Evolutionary conservation across 163 green algal genomes (phyloP).

Genomic region (Scenedesmus sp.): DNA sequence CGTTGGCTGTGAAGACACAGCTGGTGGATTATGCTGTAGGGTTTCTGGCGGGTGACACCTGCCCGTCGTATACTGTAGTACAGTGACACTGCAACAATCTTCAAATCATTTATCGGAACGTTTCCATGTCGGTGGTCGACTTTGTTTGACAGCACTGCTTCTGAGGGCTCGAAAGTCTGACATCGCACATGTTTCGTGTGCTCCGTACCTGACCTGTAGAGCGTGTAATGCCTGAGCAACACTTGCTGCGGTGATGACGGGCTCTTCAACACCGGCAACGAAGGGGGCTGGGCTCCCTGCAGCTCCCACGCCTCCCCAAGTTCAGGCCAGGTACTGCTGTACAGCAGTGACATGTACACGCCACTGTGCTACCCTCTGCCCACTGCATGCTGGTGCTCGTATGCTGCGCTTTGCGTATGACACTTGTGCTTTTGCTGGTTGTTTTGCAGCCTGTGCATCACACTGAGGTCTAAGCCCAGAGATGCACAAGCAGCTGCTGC

Average conservation of each 20-base stretch:
- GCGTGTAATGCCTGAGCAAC: neutral
- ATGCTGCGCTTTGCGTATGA: neutral
- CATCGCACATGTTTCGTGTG: neutral
- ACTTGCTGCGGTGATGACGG: neutral
- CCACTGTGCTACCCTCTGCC: neutral
- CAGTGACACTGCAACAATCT: too few relatives aligned
- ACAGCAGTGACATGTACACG: neutral
- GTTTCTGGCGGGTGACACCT: neutral
- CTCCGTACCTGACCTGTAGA: neutral
- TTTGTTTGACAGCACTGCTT: neutral
- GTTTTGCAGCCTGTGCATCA: conserved; percentile 26
- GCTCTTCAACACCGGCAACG: neutral
- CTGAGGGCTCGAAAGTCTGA: neutral
- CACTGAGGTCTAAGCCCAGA: neutral
- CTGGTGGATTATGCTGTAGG: neutral
- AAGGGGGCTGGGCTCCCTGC: neutral
- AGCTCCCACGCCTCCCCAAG: neutral
- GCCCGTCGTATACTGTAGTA: neutral
- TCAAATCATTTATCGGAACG: too few relatives aligned
- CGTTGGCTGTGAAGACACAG: neutral
- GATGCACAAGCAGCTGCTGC: neutral
- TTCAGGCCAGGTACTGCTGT: conserved; percentile 15
- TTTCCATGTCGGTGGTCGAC: neutral
- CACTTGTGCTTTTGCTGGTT: neutral
- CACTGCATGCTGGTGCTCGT: neutral